Evolutionary conservation across 2,329 filamentous ascomycete genomes (phyloP).

Genomic region (Trichoderma atrobrunneum): DNA sequence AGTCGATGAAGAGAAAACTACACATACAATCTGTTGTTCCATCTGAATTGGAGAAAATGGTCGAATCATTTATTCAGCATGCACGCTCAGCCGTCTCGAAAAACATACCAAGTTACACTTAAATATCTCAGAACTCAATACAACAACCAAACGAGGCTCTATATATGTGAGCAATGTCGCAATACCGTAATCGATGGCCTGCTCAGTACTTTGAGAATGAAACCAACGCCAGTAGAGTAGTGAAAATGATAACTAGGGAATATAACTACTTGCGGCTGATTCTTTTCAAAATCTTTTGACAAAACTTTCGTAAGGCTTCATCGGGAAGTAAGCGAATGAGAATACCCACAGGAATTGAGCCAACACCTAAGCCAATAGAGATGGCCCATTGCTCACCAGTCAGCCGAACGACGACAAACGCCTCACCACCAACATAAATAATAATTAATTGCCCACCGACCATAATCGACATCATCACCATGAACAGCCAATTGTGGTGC

Average conservation of each 20-base stretch:
- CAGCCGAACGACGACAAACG: conserved; percentile 54
- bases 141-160: too few species aligned
- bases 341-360: conserved; percentile 71
- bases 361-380: conserved; percentile 70
- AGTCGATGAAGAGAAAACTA: not conserved
- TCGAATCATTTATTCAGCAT: not conserved
- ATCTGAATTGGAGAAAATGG: not conserved
- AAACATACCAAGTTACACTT: too few species aligned
- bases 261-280: not conserved
- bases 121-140: too few species aligned
- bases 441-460: conserved; percentile 70
- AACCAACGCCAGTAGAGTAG: too few species aligned
- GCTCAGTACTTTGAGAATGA: too few species aligned
- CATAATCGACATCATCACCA: conserved; percentile 67
- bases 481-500: conserved; percentile 66
- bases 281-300: not conserved
- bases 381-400: conserved; percentile 72
- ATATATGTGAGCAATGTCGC: too few species aligned
- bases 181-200: too few species aligned
- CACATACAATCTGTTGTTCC: not conserved
- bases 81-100: not conserved
- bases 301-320: not conserved
- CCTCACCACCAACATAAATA: conserved; percentile 64
- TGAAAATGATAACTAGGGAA: too few species aligned
- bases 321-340: conserved; percentile 51